Base-by-base conservation (phyloP, 805 yeast species). In the Barnettozyma siamensis region DNA sequence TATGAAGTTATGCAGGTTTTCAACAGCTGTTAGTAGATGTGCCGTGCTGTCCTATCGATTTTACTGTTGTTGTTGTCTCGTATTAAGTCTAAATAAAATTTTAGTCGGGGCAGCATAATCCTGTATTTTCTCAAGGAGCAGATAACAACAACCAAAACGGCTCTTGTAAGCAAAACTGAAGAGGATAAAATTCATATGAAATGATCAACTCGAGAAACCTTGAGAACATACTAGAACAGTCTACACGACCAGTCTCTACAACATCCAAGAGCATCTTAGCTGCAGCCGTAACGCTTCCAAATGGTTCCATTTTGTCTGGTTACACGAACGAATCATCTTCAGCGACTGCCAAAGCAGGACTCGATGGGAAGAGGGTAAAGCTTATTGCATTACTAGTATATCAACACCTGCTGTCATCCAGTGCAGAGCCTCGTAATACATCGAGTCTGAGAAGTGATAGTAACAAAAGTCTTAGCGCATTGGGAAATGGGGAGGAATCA, bases 151-250 rank as follows among this genome's bases (percentile, higher is more conserved):
- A 17, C 5, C 26, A 17, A n/a, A n/a, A n/a, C n/a, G n/a, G n/a
- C n/a, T n/a, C n/a, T n/a, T n/a, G 11, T 7, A 3, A 18, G 13
- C 34, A 31, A 9, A 17, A 31, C 10, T 18, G 6, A 8, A n/a
- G 13, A 5, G 16, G 23, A n/a, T 20, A n/a, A 3, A 20, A 16
- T 13, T 12, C 13, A 7, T 9, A 5, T 11, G 10, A 4, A 23
- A 40, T 37, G 45, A 39, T 42, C 24, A 31, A 38, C 33, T 35
- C 45, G 2, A 37, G 40, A 2, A 42, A 42, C n/a, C 34, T 42
- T 5, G 40, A 42, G 32, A 31, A 30, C 17, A 23, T 42, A 17
- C 40, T 42, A 16, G 16, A 39, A 12, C 46, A 43, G 23, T 24
- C 41, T 2, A 39, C 38, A 11, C 24, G 24, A 10, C 38, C 37